A percentile compares a stretch with the other conserved stretches of the same genome.
phyloP scores from a whole-genome alignment of 371 early-diverging fungal species.

The Lichtheimia ramosa region DNA sequence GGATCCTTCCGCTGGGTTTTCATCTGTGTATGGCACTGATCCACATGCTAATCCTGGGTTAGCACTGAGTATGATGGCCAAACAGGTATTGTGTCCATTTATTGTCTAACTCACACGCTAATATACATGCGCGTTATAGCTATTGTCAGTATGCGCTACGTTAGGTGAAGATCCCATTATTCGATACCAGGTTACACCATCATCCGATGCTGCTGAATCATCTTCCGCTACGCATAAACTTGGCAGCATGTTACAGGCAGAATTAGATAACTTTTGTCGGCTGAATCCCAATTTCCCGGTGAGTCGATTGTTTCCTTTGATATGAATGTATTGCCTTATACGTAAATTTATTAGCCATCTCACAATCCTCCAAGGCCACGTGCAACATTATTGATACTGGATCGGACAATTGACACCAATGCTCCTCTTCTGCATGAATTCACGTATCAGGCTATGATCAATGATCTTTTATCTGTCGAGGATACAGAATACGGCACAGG shows the following conservation, averaged over 20 bases:
- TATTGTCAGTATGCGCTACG: constrained; percentile 73
- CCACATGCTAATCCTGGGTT: constrained; percentile 44
- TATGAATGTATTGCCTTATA: not conserved
- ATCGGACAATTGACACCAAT: constrained; percentile 83
- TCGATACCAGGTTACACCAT: constrained; percentile 70
- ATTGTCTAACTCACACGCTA: not conserved
- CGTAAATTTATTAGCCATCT: constrained; percentile 28
- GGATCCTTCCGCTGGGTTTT: constrained; percentile 66
- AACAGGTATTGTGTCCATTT: constrained; percentile 50
- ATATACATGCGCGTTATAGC: constrained; percentile 25
- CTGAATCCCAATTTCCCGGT: constrained; percentile 63
- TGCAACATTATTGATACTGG: constrained; percentile 83
- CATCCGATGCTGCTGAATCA: constrained; percentile 46
- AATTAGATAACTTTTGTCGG: constrained; percentile 65
- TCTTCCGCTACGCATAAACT: constrained; percentile 36
- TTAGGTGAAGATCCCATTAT: constrained; percentile 88
- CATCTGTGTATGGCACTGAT: constrained; percentile 55
- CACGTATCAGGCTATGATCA: constrained; percentile 93
- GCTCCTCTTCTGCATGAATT: constrained; percentile 95
- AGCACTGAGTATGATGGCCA: constrained; percentile 68
- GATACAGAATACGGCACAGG: constrained; percentile 54
- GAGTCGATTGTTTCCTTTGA: constrained; percentile 13
- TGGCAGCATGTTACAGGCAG: constrained; percentile 69
- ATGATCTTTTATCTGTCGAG: constrained; percentile 80
- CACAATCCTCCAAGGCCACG: constrained; percentile 57